Evolutionary conservation across 805 yeast species (phyloP).

Genomic region (Lachancea lanzarotensis): DNA sequence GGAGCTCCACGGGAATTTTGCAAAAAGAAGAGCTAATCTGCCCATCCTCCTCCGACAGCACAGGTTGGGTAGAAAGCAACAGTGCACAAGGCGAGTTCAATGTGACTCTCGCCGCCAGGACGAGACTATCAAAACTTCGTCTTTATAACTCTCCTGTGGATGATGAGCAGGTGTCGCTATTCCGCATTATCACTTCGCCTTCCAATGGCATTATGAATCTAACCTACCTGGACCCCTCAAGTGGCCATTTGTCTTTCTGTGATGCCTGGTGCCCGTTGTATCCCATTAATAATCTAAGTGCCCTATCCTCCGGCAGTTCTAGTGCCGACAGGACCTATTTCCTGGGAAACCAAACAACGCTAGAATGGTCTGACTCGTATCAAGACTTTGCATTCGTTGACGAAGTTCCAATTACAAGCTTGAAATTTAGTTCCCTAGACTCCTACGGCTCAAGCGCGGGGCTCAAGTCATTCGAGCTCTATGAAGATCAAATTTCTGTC

Average conservation of each 20-base stretch:
- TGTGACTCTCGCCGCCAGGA: conserved; percentile 48
- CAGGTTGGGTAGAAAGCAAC: conserved; percentile 48
- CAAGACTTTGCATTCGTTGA: conserved; percentile 83
- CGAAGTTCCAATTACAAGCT: conserved; percentile 48
- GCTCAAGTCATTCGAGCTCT: conserved; percentile 66
- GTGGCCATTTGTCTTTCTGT: conserved; percentile 55
- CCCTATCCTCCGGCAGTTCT: conserved; percentile 26
- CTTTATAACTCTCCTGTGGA: conserved; percentile 52
- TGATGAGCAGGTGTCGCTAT: conserved; percentile 45
- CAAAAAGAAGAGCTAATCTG: conserved; percentile 44
- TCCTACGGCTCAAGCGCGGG: conserved; percentile 68
- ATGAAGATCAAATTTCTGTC: conserved; percentile 45
- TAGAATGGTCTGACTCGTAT: conserved; percentile 39
- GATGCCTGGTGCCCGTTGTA: conserved; percentile 86
- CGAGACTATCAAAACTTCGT: conserved; percentile 66
- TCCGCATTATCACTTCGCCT: conserved; percentile 72
- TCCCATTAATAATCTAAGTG: conserved; percentile 33
- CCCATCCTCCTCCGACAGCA: conserved; percentile 37
- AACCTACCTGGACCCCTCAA: conserved; percentile 70
- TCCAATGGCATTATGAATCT: conserved; percentile 87
- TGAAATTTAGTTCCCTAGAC: conserved; percentile 57
- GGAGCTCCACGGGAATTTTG: conserved; percentile 39
- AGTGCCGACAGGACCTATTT: conserved; percentile 16
- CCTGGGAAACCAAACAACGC: conserved; percentile 33
- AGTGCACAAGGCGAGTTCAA: conserved; percentile 58